A percentile compares a stretch with the other conserved stretches of the same genome.
phyloP scores from a whole-genome alignment of 75 land plant species.

The Selaginella moellendorffii region DNA sequence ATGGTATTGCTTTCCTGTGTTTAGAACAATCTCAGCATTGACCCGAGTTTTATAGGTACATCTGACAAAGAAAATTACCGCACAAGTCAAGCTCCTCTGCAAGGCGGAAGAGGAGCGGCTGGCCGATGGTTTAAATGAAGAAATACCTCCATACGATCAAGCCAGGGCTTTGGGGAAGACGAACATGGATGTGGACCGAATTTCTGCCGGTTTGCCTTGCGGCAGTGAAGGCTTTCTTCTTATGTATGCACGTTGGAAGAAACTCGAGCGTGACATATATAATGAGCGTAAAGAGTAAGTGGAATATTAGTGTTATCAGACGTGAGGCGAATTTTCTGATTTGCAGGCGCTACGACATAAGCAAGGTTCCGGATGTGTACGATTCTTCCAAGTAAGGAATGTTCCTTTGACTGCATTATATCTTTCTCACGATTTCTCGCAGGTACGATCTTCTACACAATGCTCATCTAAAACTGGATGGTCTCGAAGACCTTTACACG shows the following conservation, averaged over 20 bases:
- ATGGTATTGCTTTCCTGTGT: slow-evolving; percentile 20
- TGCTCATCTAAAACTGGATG: slow-evolving; percentile 85
- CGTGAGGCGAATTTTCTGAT: not conserved
- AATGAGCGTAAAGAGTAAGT: slow-evolving; percentile 90
- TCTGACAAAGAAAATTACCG: slow-evolving; percentile 78
- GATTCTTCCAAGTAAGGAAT: slow-evolving; percentile 91
- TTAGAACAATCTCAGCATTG: not conserved
- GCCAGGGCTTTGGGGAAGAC: slow-evolving; percentile 96
- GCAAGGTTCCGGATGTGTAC: slow-evolving; percentile 96
- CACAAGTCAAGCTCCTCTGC: slow-evolving; percentile 65
- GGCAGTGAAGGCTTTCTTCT: slow-evolving; percentile 98
- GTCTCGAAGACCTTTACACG: slow-evolving; percentile 79
- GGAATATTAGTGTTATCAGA: not conserved
- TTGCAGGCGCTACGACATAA: slow-evolving; percentile 89
- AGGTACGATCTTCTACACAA: slow-evolving; percentile 97
- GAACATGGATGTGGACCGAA: slow-evolving; percentile 87
- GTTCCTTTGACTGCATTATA: not conserved
- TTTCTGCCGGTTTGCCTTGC: slow-evolving; percentile 98
- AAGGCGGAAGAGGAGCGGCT: slow-evolving; percentile 84
- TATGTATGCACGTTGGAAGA: slow-evolving; percentile 99
- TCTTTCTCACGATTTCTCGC: not conserved
- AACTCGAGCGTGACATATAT: slow-evolving; percentile 91
- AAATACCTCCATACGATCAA: slow-evolving; percentile 88
- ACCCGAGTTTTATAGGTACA: slow-evolving; percentile 31
- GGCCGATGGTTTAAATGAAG: slow-evolving; percentile 46